Base-by-base conservation (phyloP, 352 stramenopile species). In the Globisporangium cederbergense region DNA sequence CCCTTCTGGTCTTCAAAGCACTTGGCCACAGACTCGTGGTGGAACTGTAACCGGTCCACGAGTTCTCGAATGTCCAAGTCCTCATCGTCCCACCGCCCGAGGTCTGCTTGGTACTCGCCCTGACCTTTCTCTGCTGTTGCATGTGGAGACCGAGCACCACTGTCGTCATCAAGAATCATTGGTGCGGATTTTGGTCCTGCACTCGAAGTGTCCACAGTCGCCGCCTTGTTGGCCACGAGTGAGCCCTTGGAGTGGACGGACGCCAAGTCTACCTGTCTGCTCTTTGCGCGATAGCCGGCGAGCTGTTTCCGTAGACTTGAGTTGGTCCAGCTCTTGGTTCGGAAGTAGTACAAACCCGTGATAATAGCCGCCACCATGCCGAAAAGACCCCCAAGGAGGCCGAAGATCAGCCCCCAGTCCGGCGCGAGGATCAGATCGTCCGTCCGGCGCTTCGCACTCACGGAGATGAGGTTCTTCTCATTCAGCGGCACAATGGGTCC, bases 371-470 rank as follows among this genome's bases (percentile, higher is more conserved):
- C 66, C 0, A 97, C 75, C 53, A 96, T 79, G 0, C 75, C 83
- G 16, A 96, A 78, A 3, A 98, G 67, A 0, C 87, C 90, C 4
- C 77, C 75, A 0, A 98, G 66, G 1, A 97, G 55, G 0, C 85
- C 86, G 0, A 82, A 63, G 36, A 98, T 90, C 3, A 98, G 74
- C 0, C 66, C 71, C 91, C 91, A 98, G 67, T 98, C 85, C 4
- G 90, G 89, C n/a, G 85, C 83, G 30, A 97, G 73, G 16, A 98
- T 93, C 49, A 97, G 76, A 22, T 93, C 82, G 40, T 90, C 74
- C 3, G 74, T 86, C 20, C 85, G 75, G 0, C 83, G 78, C 68
- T 92, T 96, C 11, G 82, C 88, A 42, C 85, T 94, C 5, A 95
- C 76, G 0, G 78, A 66, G 58, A 97, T 94, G 11, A 98, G 68